A percentile compares a stretch with the other conserved stretches of the same genome.
These are phyloP conservation scores for Anisodus acutangulus DNA, from an alignment of 257 asterid species.

Conservation along the genomic window DNA sequence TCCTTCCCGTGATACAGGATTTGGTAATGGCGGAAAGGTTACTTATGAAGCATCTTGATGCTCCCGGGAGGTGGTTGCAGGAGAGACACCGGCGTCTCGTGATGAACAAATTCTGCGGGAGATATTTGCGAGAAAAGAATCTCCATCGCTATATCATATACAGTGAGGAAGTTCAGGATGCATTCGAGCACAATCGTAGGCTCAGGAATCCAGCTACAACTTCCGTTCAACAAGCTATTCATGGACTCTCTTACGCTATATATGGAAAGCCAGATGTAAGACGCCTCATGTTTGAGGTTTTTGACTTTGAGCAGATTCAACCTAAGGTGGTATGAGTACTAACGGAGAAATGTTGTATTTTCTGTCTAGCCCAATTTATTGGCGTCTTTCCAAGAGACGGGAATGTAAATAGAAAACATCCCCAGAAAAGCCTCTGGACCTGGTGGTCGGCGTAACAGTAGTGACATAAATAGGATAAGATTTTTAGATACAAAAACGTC, in stretches of 20 bases:
- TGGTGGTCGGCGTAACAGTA: not conserved
- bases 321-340: slow-evolving; percentile 58
- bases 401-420: slow-evolving; percentile 14
- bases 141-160: slow-evolving; percentile 81
- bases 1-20: slow-evolving; percentile 55
- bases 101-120: slow-evolving; percentile 98
- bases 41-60: slow-evolving; percentile 96
- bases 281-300: slow-evolving; percentile 95
- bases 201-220: slow-evolving; percentile 96
- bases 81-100: slow-evolving; percentile 78
- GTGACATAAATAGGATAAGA: not conserved
- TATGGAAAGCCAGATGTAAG: slow-evolving; percentile 97
- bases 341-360: not conserved
- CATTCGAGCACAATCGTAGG: slow-evolving; percentile 87
- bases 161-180: slow-evolving; percentile 86
- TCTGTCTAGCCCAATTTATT: not conserved
- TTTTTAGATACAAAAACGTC: not conserved
- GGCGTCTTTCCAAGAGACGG: not conserved
- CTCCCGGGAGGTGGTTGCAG: slow-evolving; percentile 93
- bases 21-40: slow-evolving; percentile 95
- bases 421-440: too few relatives aligned
- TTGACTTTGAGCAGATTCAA: slow-evolving; percentile 90
- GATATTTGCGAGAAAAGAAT: slow-evolving; percentile 77
- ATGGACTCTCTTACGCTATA: slow-evolving; percentile 80
- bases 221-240: slow-evolving; percentile 94